Evolutionary conservation across 2,329 filamentous ascomycete species (phyloP).

Genomic region (Basipetospora chlamydospora): DNA sequence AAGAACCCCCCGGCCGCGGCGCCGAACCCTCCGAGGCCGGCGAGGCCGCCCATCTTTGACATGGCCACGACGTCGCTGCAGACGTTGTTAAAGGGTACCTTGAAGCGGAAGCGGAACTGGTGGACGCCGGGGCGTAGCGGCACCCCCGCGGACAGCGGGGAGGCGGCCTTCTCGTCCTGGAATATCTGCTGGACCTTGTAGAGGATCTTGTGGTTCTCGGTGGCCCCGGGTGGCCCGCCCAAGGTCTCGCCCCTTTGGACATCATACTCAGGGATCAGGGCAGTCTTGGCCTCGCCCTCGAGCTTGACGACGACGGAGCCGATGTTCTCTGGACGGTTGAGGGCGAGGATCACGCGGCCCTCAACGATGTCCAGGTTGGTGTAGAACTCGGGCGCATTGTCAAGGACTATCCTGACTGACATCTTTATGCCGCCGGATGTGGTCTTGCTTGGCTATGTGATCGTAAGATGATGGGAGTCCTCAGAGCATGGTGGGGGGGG

Average conservation of each 20-base stretch:
- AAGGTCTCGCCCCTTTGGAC: constrained; percentile 10
- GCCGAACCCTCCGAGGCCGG: constrained; percentile 36
- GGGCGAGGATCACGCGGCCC: constrained; percentile 41
- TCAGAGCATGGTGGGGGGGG: background rate
- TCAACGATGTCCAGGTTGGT: constrained; percentile 65
- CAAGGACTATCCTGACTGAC: constrained; percentile 53
- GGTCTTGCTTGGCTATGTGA: no score
- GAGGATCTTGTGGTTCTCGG: constrained; percentile 56
- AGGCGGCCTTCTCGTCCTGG: constrained; percentile 36
- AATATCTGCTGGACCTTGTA: constrained; percentile 64
- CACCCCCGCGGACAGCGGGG: constrained; percentile 31
- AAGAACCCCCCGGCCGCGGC: constrained; percentile 29
- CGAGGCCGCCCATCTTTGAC: constrained; percentile 37
- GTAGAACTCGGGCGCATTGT: constrained; percentile 55
- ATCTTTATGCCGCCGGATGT: no score
- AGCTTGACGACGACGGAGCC: constrained; percentile 68
- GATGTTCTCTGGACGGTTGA: constrained; percentile 54
- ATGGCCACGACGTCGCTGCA: constrained; percentile 43
- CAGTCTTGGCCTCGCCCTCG: constrained; percentile 63
- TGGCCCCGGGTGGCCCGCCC: constrained; percentile 20
- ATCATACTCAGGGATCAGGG: constrained; percentile 32
- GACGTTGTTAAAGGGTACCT: constrained; percentile 62
- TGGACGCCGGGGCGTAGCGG: constrained; percentile 57
- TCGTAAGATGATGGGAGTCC: background rate
- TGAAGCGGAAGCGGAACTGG: constrained; percentile 66